Percentiles rank a stretch among this genome's conserved stretches.
phyloP scores from a whole-genome alignment of 495 filamentous ascomycete species.

The Hypoxylon fuscum region DNA sequence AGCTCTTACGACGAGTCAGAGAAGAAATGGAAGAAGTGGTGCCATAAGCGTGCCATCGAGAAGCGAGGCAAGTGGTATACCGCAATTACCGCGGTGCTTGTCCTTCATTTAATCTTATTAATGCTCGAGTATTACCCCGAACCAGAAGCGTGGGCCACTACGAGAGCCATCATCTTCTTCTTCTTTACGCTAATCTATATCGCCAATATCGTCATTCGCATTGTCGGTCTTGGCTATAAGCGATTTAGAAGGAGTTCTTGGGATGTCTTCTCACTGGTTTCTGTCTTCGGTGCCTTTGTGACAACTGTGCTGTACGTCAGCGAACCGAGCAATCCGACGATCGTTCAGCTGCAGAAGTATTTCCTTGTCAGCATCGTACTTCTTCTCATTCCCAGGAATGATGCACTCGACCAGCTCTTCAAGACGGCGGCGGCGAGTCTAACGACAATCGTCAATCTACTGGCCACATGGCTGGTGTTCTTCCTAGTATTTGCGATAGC shows the following conservation, averaged over 20 bases:
- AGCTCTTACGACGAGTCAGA: constrained; percentile 77
- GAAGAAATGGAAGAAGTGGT: constrained; percentile 86
- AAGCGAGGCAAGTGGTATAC: constrained; percentile 95
- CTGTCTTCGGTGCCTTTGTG: constrained; percentile 83
- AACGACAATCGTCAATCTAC: constrained; percentile 86
- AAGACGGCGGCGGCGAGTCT: constrained; percentile 98
- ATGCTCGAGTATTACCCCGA: constrained; percentile 87
- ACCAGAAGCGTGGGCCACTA: constrained; percentile 66
- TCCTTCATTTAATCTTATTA: constrained; percentile 84
- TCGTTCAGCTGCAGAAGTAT: constrained; percentile 85
- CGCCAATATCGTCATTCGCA: constrained; percentile 81
- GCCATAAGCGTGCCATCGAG: constrained; percentile 90
- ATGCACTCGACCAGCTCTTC: constrained; percentile 97
- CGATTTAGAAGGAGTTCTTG: constrained; percentile 93
- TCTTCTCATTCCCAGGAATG: constrained; percentile 94
- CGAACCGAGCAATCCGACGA: constrained; percentile 63
- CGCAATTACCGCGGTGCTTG: constrained; percentile 77
- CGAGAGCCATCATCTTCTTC: constrained; percentile 82
- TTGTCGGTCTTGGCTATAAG: constrained; percentile 90
- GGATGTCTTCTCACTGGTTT: constrained; percentile 89
- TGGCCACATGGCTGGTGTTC: constrained; percentile 96
- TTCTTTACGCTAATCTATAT: constrained; percentile 86
- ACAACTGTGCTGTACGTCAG: constrained; percentile 75
- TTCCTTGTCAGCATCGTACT: constrained; percentile 92
- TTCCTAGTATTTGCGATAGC: constrained; percentile 97